Conservation (phyloP, 306 rosid species). For the barrel medic (Medicago truncatula) region MtrunA17r5.0-ANR NC_053047.1:11476501-11477000, state of each 20-base stretch:
- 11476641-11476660: no score
- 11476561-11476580: no score
- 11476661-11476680: no score
- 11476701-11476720: neutral
- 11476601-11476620: no score
- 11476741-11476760: neutral
- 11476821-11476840: slow-evolving; percentile 40
- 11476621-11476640: no score
- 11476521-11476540: no score
- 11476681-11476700: neutral
- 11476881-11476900: slow-evolving; percentile 48
- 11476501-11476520: no score
- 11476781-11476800: neutral
- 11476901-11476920: slow-evolving; percentile 30
- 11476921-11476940: slow-evolving; percentile 19
- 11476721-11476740: neutral
- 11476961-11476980: slow-evolving; percentile 32
- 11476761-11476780: neutral
- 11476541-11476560: no score
- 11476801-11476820: neutral
- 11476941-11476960: slow-evolving; percentile 32
- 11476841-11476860: slow-evolving; percentile 39
- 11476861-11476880: slow-evolving; percentile 22
- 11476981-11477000: slow-evolving; percentile 12
- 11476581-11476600: no score